Evolutionary conservation across 805 yeast genomes (phyloP), one percentile per base, ranked within the genome.

Genomic region (Ogataea degrootiae): DNA sequence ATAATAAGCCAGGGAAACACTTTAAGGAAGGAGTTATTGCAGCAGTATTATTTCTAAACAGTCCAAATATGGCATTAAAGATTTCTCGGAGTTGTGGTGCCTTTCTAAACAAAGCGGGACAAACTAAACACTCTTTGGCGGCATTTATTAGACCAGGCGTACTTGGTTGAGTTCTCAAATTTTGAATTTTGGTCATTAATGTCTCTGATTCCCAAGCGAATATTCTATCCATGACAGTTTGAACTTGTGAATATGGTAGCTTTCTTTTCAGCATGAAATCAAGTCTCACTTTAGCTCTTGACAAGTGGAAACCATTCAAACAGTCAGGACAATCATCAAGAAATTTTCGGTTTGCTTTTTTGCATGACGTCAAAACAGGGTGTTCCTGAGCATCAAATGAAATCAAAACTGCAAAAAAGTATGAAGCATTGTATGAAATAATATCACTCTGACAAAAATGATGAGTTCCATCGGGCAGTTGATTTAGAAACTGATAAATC

Each of bases 381-480:
- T 17, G 51, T 55, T 6, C 50, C 44, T 17, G 50, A 49, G 14
- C 50, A 14, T 22, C 60, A 55, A 83, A 82, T 3, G 90, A 82
- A 59, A 50, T 51, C 15, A 51, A 47, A 16, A 55, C 46, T 17
- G 49, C 47, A 34, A 85, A 76, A 45, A 84, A 62, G 9, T 76
- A 67, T 57, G 82, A 82, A 14, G 75, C 70, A 9, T 84, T 69
- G 19, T 80, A 70, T 2, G 79, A 75, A 38, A 66, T 68, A 49
- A 76, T 66, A 31, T 62, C 61, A 8, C 68, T 67, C 56, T 81
- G 77, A 62, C 90, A 83, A 60, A 82, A 85, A 55, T 78, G 64
- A 53, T 84, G 58, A 15, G 87, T 37, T 48, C 56, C 34, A 19
- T 33, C 37, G 14, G 54, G 50, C 6, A 35, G 9, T 3, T 14